Evolutionary conservation across 768 basidiomycete species (phyloP).

Genomic region (Suillus subalutaceus): DNA sequence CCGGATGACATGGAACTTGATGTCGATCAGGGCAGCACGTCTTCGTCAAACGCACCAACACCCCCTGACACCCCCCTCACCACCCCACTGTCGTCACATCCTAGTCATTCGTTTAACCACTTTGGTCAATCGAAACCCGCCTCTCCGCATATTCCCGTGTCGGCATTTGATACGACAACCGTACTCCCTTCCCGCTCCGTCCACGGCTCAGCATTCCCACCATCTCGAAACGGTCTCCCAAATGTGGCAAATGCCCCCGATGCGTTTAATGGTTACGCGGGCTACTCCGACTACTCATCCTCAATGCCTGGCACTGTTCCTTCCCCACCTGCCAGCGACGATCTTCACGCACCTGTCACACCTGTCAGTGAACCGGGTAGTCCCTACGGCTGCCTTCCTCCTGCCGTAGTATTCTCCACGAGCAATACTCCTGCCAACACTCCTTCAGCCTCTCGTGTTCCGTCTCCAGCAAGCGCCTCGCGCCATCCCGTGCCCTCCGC

Average conservation of each 20-base stretch:
- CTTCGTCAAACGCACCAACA: constrained; percentile 43
- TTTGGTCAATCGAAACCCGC: constrained; percentile 32
- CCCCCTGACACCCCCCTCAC: constrained; percentile 49
- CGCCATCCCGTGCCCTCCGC: constrained; percentile 22
- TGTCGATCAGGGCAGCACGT: constrained; percentile 57
- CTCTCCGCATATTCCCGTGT: constrained; percentile 39
- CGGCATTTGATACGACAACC: constrained; percentile 54
- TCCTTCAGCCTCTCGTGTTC: constrained; percentile 50
- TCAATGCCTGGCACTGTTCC: constrained; percentile 60
- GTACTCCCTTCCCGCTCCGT: constrained; percentile 52
- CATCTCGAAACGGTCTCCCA: constrained; percentile 30
- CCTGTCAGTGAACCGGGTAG: constrained; percentile 36
- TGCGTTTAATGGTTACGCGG: constrained; percentile 70
- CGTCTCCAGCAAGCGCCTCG: constrained; percentile 27
- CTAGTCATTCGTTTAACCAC: constrained; percentile 34
- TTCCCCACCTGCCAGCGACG: constrained; percentile 34
- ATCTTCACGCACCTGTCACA: constrained; percentile 27
- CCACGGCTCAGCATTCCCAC: constrained; percentile 37
- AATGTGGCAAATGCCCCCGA: constrained; percentile 43
- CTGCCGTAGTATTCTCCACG: constrained; percentile 62
- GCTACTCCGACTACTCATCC: constrained; percentile 66
- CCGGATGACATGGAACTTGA: constrained; percentile 85
- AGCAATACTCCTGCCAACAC: constrained; percentile 50
- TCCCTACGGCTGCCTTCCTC: constrained; percentile 59
- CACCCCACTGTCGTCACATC: constrained; percentile 42